Evolutionary conservation across 2,329 filamentous ascomycete genomes (phyloP), one percentile per base, ranked within the genome.

Genomic region (Bipolaris gigantea): DNA sequence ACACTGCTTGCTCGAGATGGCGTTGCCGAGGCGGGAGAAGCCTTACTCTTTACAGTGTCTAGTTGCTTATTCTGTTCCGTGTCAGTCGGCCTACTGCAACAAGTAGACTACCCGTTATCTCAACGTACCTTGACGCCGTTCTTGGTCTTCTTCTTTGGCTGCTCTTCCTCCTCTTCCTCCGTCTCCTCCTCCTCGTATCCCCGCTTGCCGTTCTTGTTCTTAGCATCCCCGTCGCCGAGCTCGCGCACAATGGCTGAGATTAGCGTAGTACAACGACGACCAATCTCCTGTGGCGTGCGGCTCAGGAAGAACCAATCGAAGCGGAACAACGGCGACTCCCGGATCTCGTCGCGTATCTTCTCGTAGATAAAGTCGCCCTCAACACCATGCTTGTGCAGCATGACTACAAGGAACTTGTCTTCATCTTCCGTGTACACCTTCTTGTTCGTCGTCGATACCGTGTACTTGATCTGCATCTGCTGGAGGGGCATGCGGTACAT

Each of bases 231-330:
- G 33, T 89, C 73, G 10, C 97, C 93, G 74, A 97, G 96, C 76
- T 99, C 94, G 75, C 94, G 89, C 48, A 94, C 89, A 43, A 99
- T 91, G 0, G 94, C 96, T 33, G 93, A 96, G 60, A 99, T 85
- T 48, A 99, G 83, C 1, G 95, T 99, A 30, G 90, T 95, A 78
- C 94, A 97, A 48, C 95, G 86, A 65, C 94, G 87, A 57, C 91
- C 89, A 65, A 99, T 89, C 76, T 99, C 94, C 45, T 92, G 87
- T 0, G 94, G 91, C 4, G 93, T 99, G 41, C 94, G 86, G 73
- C 90, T 96, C 36, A 99, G 83, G 81, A 99, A 97, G 80, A 99
- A 99, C 95, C 95, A 99, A 73, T 99, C 94, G 68, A 99, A 99
- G 35, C 94, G 87, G 83, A 99, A 99, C 3, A 99, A 80, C 9